Percentiles rank a stretch among this genome's conserved stretches.
Conservation (phyloP, 495 filamentous ascomycete species). For the Penicillium salamii region DNA sequence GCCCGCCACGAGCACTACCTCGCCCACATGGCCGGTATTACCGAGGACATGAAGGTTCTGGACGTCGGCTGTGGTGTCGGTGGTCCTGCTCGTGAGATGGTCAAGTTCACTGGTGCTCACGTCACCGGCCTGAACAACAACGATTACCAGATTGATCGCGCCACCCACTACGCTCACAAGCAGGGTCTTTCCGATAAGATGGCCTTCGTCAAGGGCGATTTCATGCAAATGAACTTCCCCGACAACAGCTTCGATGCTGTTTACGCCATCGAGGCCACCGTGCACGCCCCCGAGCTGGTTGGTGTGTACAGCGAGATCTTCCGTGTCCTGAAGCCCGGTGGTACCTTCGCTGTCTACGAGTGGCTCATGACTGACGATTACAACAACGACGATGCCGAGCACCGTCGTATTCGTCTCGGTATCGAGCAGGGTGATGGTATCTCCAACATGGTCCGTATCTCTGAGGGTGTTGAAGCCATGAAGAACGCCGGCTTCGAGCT, state of each 20-base stretch:
- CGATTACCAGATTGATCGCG: conserved; percentile 98
- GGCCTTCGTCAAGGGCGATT: conserved; percentile 92
- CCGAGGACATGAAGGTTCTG: conserved; percentile 82
- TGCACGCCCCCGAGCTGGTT: conserved; percentile 91
- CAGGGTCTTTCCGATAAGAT: conserved; percentile 81
- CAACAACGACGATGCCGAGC: conserved; percentile 82
- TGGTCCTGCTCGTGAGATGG: conserved; percentile 95
- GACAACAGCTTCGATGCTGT: conserved; percentile 91
- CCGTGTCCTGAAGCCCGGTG: conserved; percentile 94
- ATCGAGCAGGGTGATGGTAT: conserved; percentile 98
- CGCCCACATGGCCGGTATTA: conserved; percentile 82
- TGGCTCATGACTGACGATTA: conserved; percentile 99
- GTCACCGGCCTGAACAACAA: conserved; percentile 98
- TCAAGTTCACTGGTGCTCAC: conserved; percentile 88
- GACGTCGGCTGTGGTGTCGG: conserved; percentile 98
- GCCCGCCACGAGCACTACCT: conserved; percentile 98
- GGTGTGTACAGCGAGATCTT: conserved; percentile 94
- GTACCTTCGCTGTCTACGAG: conserved; percentile 96
- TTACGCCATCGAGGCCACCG: conserved; percentile 97
- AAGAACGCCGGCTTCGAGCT: conserved; percentile 86
- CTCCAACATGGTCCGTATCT: conserved; percentile 94
- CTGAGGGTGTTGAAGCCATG: conserved; percentile 80
- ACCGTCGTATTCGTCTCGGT: conserved; percentile 87
- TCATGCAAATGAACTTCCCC: conserved; percentile 99
- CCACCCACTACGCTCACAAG: conserved; percentile 76